A percentile compares a stretch with the other conserved stretches of the same genome.
Conservation (phyloP, 495 filamentous ascomycete genomes). For the Hypomontagnella monticulosa region DNA sequence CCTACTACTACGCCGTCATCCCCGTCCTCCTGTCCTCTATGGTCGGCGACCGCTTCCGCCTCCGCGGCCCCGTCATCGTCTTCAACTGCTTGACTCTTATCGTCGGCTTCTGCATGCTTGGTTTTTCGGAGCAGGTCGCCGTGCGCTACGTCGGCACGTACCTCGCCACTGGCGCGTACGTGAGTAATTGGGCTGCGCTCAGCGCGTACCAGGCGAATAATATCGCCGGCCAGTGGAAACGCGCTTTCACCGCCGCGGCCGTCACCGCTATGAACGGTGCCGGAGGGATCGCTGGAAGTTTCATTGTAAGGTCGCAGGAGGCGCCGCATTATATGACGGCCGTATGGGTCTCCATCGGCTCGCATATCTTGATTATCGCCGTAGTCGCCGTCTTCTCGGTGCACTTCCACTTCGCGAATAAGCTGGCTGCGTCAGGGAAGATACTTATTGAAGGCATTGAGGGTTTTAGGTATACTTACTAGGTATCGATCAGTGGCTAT, state of each 20-base stretch:
- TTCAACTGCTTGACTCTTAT: constrained; percentile 81
- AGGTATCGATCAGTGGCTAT: constrained; percentile 6
- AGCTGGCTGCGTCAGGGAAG: constrained; percentile 56
- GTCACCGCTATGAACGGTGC: constrained; percentile 77
- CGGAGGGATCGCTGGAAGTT: constrained; percentile 80
- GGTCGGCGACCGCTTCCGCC: constrained; percentile 69
- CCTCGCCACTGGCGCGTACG: constrained; percentile 79
- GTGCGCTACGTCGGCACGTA: constrained; percentile 79
- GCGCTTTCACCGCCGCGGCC: constrained; percentile 73
- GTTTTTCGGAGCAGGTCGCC: constrained; percentile 71
- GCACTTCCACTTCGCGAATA: constrained; percentile 71
- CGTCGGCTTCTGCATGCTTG: constrained; percentile 76
- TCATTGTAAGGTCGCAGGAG: constrained; percentile 73
- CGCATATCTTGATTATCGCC: constrained; percentile 72
- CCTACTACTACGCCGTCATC: constrained; percentile 79
- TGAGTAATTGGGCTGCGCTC: constrained; percentile 82
- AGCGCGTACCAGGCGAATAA: constrained; percentile 79
- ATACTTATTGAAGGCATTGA: constrained; percentile 65
- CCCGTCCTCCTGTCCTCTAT: constrained; percentile 76
- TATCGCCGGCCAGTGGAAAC: constrained; percentile 77
- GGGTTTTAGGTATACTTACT: constrained; percentile 65
- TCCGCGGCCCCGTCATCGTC: constrained; percentile 73
- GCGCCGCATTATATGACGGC: constrained; percentile 76
- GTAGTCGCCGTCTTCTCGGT: constrained; percentile 68
- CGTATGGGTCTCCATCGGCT: constrained; percentile 77